Conservation (phyloP, 371 early-diverging fungal genomes). For the Mucor indicus region DNA sequence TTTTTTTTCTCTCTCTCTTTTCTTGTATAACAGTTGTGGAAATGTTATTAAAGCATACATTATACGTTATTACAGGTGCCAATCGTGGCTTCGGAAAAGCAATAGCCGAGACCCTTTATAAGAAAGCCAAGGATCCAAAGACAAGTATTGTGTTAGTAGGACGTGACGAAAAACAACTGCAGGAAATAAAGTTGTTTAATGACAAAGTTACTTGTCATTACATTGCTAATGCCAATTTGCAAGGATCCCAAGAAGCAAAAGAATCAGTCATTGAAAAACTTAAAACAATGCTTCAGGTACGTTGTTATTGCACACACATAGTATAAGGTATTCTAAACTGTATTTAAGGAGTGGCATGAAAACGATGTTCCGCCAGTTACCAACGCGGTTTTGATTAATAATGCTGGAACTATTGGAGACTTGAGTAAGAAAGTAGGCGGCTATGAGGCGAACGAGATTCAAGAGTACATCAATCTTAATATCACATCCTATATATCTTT, state of each 20-base stretch:
- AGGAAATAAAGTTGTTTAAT: conserved; percentile 6
- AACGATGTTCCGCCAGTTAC: conserved; percentile 29
- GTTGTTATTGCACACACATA: too few species aligned
- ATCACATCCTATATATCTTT: conserved; percentile 51
- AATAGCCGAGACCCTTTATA: conserved; percentile 46
- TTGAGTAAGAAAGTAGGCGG: conserved; percentile 62
- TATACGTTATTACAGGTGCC: conserved; percentile 75
- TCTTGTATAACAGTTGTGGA: too few species aligned
- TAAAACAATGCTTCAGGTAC: conserved; percentile 10
- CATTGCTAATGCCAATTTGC: conserved; percentile 19
- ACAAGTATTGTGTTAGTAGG: conserved; percentile 58
- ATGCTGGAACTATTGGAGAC: conserved; percentile 81
- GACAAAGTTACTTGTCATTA: conserved; percentile 7
- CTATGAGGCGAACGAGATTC: conserved; percentile 46
- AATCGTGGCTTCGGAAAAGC: conserved; percentile 78
- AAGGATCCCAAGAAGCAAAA: conserved; percentile 16
- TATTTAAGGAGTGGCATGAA: conserved; percentile 9
- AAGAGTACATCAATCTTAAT: conserved; percentile 58
- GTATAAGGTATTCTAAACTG: not conserved
- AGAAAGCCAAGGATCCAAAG: conserved; percentile 11
- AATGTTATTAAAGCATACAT: conserved; percentile 17
- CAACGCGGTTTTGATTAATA: conserved; percentile 67
- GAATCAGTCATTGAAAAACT: conserved; percentile 16
- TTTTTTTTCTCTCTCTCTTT: not conserved
- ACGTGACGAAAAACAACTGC: conserved; percentile 30